These are phyloP conservation scores for Sarocladium strictum DNA, from an alignment of 2,329 filamentous ascomycete genomes.

Conservation along the genomic window DNA sequence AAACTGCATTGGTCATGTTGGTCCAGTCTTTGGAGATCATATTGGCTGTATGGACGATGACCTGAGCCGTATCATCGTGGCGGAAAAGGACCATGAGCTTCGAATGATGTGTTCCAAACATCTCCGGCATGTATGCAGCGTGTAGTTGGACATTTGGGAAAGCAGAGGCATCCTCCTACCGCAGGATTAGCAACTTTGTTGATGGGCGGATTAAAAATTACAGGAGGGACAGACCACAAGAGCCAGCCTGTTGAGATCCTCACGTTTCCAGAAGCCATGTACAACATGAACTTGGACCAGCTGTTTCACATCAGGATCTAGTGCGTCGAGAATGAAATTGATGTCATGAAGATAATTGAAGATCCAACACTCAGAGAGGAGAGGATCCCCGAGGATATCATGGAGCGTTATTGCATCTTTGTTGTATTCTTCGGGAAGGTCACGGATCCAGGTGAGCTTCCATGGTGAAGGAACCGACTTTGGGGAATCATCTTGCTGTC, in stretches of 20 bases:
- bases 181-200: neutral
- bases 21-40: constrained; percentile 85
- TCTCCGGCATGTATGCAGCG: constrained; percentile 72
- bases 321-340: constrained; percentile 46
- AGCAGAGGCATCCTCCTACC: constrained; percentile 52
- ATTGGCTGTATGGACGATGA: constrained; percentile 85
- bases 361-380: constrained; percentile 66
- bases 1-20: constrained; percentile 81
- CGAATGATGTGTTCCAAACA: constrained; percentile 78
- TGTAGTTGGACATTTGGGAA: constrained; percentile 66
- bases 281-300: constrained; percentile 49
- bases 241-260: constrained; percentile 51
- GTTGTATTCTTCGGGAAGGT: constrained; percentile 56
- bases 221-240: constrained; percentile 51
- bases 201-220: neutral
- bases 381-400: constrained; percentile 67
- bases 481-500: constrained; percentile 13
- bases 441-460: constrained; percentile 62
- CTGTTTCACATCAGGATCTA: constrained; percentile 44
- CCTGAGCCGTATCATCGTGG: constrained; percentile 68
- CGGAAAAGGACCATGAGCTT: constrained; percentile 85
- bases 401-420: constrained; percentile 57
- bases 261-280: constrained; percentile 61
- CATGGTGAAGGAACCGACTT: constrained; percentile 52
- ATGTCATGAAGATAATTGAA: constrained; percentile 64